Evolutionary conservation across 768 basidiomycete species (phyloP), one percentile per base, ranked within the genome.

Genomic region (Kockovaella imperatae): DNA sequence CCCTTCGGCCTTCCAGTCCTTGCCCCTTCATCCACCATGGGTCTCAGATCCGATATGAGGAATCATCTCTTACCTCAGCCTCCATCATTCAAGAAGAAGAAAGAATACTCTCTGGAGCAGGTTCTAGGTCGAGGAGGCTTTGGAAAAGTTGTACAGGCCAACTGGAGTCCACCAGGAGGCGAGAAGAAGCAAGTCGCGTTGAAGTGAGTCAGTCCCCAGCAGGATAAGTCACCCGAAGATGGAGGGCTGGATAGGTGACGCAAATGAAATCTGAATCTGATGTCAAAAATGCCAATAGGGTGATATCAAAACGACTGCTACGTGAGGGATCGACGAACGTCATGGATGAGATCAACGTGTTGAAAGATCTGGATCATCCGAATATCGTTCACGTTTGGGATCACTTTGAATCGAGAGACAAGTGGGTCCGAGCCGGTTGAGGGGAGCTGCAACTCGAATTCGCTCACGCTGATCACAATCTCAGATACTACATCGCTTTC

Each of bases 261-360:
- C 35, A 25, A 17, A 46, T 47, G 21, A 51, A 47, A 74, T 1
- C 59, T 79, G 14, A 78, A 74, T 14, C 82, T 86, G 83, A 86
- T 4, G 86, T 89, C 40, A 13, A 21, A 26, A 7, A 18, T 2
- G 87, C 86, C 4, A 73, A 85, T 57, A 95, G 95, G 74, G 79
- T 91, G 50, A 95, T 99, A 48, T 78, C 85, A 4, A 97, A 96
- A 79, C 91, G 93, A 74, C 86, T 87, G 60, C 87, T 95, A 47
- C 57, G 88, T 69, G 86, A 87, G 8, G 87, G 91, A 60, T 87
- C 91, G 67, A 78, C 75, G 35, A 81, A 80, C 44, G 89, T 97
- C 0, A 88, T 87, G 81, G 79, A 69, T 36, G 95, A 99, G 74
- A 93, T 97, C 83, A 81, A 87, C 42, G 86, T 97, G 0, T 70